These are phyloP conservation scores for Arachis hypogaea DNA, from an alignment of 306 rosid genomes.

Conservation along the genomic window DNA sequence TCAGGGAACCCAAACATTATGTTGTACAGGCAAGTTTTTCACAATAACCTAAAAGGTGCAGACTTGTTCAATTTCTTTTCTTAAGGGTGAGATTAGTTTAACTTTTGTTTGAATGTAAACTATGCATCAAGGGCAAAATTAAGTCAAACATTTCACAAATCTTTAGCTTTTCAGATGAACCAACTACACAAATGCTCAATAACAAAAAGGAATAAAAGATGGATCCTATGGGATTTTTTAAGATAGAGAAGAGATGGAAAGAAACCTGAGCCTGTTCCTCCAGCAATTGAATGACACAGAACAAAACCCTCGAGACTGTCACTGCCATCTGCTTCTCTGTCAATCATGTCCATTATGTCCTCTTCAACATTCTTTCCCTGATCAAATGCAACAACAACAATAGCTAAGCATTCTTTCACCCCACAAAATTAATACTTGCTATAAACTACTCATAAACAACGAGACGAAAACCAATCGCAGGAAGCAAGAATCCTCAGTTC, in stretches of 20 bases:
- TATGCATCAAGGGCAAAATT: constrained; percentile 4
- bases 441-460: neutral
- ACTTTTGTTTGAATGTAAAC: constrained; percentile 5
- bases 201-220: constrained; percentile 21
- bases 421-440: neutral
- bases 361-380: constrained; percentile 99
- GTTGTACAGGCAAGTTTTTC: neutral
- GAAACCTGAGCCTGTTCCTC: constrained; percentile 99
- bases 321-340: constrained; percentile 99
- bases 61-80: constrained; percentile 17
- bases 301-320: constrained; percentile 99
- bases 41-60: constrained; percentile 15
- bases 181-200: constrained; percentile 10
- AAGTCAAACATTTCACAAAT: constrained; percentile 27
- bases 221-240: constrained; percentile 11
- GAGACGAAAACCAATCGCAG: neutral
- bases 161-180: constrained; percentile 19
- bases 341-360: constrained; percentile 99
- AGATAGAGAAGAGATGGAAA: constrained; percentile 20
- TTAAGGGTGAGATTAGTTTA: constrained; percentile 1
- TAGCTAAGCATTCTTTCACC: constrained; percentile 2
- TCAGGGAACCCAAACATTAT: constrained; percentile 3
- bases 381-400: constrained; percentile 37
- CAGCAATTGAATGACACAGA: constrained; percentile 96
- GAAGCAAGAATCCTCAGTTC: constrained; percentile 16